These are phyloP conservation scores for Fragaria vesca DNA, from an alignment of 306 rosid genomes.

Conservation along the genomic window DNA sequence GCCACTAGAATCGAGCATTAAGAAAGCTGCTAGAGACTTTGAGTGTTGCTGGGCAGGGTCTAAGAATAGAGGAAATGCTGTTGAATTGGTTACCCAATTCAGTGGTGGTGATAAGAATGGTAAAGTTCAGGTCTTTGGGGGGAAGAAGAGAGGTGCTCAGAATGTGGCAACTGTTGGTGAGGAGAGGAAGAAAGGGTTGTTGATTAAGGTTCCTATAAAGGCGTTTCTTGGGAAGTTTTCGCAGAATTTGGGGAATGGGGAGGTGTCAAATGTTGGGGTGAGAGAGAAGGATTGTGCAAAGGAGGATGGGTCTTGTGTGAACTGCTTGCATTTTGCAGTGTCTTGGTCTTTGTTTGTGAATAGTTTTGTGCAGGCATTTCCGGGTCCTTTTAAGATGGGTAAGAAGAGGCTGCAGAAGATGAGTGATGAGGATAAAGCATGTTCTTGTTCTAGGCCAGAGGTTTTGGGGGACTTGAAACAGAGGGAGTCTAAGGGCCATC, in stretches of 20 bases:
- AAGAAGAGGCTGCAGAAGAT: constrained; percentile 66
- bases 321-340: constrained; percentile 80
- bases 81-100: constrained; percentile 47
- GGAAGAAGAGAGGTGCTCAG: constrained; percentile 50
- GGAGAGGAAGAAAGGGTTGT: constrained; percentile 55
- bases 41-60: constrained; percentile 69
- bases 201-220: constrained; percentile 65
- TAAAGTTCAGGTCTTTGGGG: constrained; percentile 64
- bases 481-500: constrained; percentile 45
- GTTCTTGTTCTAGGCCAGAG: constrained; percentile 50
- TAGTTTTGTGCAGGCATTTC: constrained; percentile 75
- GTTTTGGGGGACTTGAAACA: constrained; percentile 55
- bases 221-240: constrained; percentile 62
- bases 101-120: constrained; percentile 41
- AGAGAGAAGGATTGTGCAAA: constrained; percentile 42
- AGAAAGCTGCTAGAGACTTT: constrained; percentile 85
- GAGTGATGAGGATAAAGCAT: constrained; percentile 46
- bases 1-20: constrained; percentile 74
- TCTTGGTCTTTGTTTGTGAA: constrained; percentile 74
- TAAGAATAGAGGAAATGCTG: constrained; percentile 48
- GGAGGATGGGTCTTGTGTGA: constrained; percentile 63
- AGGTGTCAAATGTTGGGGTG: constrained; percentile 24
- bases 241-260: constrained; percentile 48
- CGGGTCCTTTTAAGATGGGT: constrained; percentile 68
- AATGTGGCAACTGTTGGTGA: constrained; percentile 36